These are phyloP conservation scores for Auricularia sp. DNA, from an alignment of 768 basidiomycete species.

Conservation along the genomic window DNA sequence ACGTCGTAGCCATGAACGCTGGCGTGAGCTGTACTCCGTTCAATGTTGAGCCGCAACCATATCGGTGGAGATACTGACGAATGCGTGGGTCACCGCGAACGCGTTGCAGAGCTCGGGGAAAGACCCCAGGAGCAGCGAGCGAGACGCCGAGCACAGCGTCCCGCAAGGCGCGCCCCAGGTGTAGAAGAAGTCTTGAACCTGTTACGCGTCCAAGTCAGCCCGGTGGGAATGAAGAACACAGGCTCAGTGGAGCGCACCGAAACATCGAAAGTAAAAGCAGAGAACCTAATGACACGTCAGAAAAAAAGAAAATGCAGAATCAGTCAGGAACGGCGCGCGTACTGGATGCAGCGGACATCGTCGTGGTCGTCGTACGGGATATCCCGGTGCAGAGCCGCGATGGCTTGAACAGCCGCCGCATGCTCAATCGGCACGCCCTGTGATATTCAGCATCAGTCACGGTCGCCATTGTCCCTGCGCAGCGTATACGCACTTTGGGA, in stretches of 20 bases:
- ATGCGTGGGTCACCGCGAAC: not conserved
- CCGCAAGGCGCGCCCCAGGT: not conserved
- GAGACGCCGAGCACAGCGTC: not conserved
- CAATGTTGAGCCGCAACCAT: not conserved
- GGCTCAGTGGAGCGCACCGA: too few species aligned
- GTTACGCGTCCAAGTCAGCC: not conserved
- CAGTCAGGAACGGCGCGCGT: not conserved
- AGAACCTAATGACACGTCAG: not conserved
- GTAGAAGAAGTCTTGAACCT: not conserved
- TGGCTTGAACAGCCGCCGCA: not conserved
- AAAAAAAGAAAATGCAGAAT: not conserved
- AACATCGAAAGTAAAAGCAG: not conserved
- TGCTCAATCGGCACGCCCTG: constrained; percentile 1
- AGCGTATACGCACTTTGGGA: not conserved
- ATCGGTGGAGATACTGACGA: not conserved
- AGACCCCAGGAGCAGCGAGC: not conserved
- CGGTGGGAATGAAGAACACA: too few species aligned
- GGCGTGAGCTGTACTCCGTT: not conserved
- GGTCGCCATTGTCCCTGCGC: not conserved
- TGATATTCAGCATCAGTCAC: not conserved
- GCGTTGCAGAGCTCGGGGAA: not conserved
- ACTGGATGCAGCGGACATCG: constrained; percentile 1
- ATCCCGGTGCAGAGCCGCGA: not conserved
- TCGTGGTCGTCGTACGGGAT: not conserved
- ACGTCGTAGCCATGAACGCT: not conserved